A percentile compares a stretch with the other conserved stretches of the same genome.
Conservation (phyloP, 768 basidiomycete genomes). For the Tephrocybe sp. region DNA sequence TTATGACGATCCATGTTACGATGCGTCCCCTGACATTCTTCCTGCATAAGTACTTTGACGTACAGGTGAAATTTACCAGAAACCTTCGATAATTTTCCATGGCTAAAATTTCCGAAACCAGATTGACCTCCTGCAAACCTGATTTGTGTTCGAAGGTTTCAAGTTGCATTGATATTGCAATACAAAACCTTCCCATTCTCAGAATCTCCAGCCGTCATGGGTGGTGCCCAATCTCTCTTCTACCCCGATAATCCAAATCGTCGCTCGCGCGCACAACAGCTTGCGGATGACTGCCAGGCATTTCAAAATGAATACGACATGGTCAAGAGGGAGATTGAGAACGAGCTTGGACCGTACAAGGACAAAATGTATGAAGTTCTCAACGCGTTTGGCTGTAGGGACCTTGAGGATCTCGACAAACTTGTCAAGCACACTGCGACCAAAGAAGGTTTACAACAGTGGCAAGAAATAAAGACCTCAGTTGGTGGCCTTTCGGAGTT, state of each 20-base stretch:
- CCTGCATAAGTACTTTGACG: too few relatives aligned
- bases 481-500: slow-evolving; percentile 16
- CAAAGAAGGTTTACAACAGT: slow-evolving; percentile 12
- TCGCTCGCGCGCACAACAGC: slow-evolving; percentile 14
- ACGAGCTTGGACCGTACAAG: slow-evolving; percentile 15
- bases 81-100: not conserved
- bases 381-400: slow-evolving; percentile 12
- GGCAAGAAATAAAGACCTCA: slow-evolving; percentile 11
- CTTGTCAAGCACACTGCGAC: slow-evolving; percentile 12
- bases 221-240: slow-evolving; percentile 12
- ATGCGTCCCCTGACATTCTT: too few relatives aligned
- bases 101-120: not conserved
- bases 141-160: not conserved
- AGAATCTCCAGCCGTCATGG: slow-evolving; percentile 1
- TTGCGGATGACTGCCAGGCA: slow-evolving; percentile 14
- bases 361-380: slow-evolving; percentile 15
- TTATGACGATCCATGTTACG: too few relatives aligned
- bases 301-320: slow-evolving; percentile 9
- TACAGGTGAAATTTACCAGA: not conserved
- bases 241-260: slow-evolving; percentile 18
- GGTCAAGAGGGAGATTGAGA: slow-evolving; percentile 10
- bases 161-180: not conserved
- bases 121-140: not conserved
- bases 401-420: slow-evolving; percentile 10
- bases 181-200: not conserved